Evolutionary conservation across 768 basidiomycete species (phyloP).

Genomic region (Calocera viscosa): DNA sequence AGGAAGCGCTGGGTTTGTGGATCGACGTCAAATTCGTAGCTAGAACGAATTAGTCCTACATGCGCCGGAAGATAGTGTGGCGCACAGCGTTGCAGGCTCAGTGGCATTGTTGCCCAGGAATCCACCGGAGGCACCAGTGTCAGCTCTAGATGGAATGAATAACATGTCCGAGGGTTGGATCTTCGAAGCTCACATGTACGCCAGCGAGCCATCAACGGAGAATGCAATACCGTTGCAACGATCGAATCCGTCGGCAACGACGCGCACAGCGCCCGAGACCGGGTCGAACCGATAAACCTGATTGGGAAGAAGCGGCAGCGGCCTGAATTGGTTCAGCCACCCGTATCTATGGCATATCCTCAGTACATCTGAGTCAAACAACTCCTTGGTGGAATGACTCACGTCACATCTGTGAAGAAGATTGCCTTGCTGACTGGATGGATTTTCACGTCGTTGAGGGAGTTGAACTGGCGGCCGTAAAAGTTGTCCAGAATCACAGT

Average conservation of each 20-base stretch:
- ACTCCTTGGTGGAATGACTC: conserved; percentile 23
- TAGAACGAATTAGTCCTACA: conserved; percentile 20
- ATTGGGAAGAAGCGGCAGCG: conserved; percentile 49
- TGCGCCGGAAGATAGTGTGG: background rate
- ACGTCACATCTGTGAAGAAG: conserved; percentile 66
- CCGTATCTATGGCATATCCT: conserved; percentile 39
- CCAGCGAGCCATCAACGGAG: conserved; percentile 48
- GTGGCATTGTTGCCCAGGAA: conserved; percentile 43
- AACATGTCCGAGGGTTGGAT: background rate
- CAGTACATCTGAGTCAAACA: background rate
- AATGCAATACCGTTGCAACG: conserved; percentile 66
- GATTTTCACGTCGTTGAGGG: conserved; percentile 65
- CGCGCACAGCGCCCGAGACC: conserved; percentile 47
- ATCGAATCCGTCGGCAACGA: conserved; percentile 66
- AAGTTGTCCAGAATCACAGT: conserved; percentile 67
- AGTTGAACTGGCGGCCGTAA: conserved; percentile 70
- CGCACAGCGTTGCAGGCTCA: conserved; percentile 55
- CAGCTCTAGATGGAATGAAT: conserved; percentile 30
- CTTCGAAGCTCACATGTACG: conserved; percentile 41
- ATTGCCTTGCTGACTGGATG: conserved; percentile 52
- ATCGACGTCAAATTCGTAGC: conserved; percentile 60
- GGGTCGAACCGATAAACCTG: conserved; percentile 72
- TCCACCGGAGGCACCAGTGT: conserved; percentile 40
- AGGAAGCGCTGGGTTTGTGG: conserved; percentile 38
- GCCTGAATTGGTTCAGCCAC: conserved; percentile 52